Evolutionary conservation across 2,329 filamentous ascomycete species (phyloP).

Genomic region (Colletotrichum navitas): DNA sequence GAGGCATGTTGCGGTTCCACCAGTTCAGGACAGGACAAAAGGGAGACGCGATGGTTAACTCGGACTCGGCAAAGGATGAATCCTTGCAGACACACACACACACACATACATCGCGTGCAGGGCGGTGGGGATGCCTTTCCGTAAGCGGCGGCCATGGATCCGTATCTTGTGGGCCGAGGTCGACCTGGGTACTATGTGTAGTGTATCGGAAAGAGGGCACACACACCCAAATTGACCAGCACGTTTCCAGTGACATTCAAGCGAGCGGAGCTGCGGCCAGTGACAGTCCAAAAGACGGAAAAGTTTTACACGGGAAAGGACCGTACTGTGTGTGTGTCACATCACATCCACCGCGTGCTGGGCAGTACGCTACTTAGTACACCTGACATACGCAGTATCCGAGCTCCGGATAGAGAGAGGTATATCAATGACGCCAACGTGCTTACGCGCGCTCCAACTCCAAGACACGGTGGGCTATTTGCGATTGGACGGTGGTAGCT

Average conservation of each 20-base stretch:
- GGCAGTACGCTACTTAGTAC: no score
- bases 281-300: background rate
- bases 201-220: no score
- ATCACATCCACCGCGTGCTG: no score
- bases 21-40: background rate
- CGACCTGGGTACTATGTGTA: no score
- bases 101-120: background rate
- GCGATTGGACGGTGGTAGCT: background rate
- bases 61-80: background rate
- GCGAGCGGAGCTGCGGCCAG: background rate
- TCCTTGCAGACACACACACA: background rate
- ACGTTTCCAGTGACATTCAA: conserved; percentile 13
- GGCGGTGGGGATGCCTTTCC: background rate
- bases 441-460: background rate
- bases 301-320: background rate
- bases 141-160: background rate
- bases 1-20: background rate
- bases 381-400: no score
- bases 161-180: background rate
- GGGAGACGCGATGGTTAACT: background rate
- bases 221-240: background rate
- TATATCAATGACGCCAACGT: background rate
- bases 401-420: no score
- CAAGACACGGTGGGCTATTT: background rate
- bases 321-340: no score